These are phyloP conservation scores for Penicillium turbatum DNA, from an alignment of 495 filamentous ascomycete genomes.

Conservation along the genomic window DNA sequence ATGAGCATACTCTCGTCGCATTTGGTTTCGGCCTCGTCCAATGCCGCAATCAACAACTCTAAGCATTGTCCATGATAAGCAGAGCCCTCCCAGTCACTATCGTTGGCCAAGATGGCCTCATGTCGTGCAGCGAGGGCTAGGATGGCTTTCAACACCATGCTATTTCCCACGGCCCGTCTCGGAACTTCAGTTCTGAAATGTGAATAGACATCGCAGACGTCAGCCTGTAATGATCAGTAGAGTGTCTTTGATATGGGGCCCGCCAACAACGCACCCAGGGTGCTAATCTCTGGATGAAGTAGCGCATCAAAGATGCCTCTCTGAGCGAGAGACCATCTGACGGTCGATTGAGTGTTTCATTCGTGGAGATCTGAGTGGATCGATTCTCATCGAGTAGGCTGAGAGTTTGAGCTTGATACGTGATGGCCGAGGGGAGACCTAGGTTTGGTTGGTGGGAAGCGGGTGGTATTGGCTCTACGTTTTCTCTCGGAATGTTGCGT, in stretches of 20 bases:
- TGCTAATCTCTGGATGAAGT: conserved; percentile 34
- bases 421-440: neutral
- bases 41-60: conserved; percentile 29
- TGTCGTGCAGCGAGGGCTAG: conserved; percentile 33
- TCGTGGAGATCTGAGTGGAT: neutral
- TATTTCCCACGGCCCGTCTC: conserved; percentile 28
- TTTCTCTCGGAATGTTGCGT: neutral
- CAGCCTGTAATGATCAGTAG: conserved; percentile 20
- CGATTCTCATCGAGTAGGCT: neutral
- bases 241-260: neutral
- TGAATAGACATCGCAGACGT: conserved; percentile 35
- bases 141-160: conserved; percentile 36
- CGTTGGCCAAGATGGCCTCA: conserved; percentile 29
- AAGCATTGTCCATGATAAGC: conserved; percentile 38
- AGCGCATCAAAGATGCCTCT: conserved; percentile 33
- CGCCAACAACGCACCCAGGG: conserved; percentile 26
- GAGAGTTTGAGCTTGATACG: neutral
- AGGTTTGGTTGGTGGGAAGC: neutral
- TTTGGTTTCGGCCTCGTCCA: conserved; percentile 27
- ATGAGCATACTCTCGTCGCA: conserved; percentile 35
- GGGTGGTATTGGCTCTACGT: neutral
- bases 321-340: conserved; percentile 22
- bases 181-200: conserved; percentile 37
- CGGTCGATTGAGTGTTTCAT: neutral
- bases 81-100: conserved; percentile 36